Conservation (phyloP, 352 stramenopile genomes). For the Phytopythium vexans region DNA sequence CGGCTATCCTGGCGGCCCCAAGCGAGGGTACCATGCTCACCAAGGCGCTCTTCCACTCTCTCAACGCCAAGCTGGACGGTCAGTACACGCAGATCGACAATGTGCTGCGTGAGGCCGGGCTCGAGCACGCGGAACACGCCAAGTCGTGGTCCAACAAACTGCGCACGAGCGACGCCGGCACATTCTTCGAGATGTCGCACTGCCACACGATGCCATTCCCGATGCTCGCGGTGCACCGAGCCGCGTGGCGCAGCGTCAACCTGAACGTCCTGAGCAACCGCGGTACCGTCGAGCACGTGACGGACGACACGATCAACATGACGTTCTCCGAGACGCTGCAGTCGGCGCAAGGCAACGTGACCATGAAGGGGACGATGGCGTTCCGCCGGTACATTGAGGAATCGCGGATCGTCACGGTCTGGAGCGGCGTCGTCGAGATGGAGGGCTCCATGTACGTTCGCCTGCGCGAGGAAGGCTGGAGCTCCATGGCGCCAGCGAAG, state of each 20-base stretch:
- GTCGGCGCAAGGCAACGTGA: constrained; percentile 11
- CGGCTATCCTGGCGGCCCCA: no score
- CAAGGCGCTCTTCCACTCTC: constrained; percentile 10
- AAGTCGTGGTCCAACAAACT: background rate
- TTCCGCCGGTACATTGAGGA: constrained; percentile 22
- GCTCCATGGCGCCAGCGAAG: constrained; percentile 8
- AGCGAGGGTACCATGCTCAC: no score
- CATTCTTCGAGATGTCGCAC: constrained; percentile 14
- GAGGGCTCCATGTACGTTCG: constrained; percentile 25
- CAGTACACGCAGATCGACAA: constrained; percentile 17
- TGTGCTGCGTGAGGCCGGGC: constrained; percentile 11
- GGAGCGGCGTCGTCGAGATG: constrained; percentile 31
- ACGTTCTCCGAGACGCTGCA: constrained; percentile 21
- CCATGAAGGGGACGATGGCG: constrained; percentile 14
- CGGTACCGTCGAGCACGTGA: constrained; percentile 14
- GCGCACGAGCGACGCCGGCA: constrained; percentile 4
- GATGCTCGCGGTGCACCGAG: constrained; percentile 17
- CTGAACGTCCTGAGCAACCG: background rate
- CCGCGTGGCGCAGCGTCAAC: constrained; percentile 15
- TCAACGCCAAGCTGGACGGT: constrained; percentile 17
- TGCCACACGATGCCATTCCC: constrained; percentile 23
- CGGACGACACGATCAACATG: constrained; percentile 25
- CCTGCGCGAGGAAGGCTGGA: constrained; percentile 32
- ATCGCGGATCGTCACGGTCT: constrained; percentile 22
- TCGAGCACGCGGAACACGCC: constrained; percentile 7